Conservation (phyloP, 2,329 filamentous ascomycete species). For the Apiospora arundinis region DNA sequence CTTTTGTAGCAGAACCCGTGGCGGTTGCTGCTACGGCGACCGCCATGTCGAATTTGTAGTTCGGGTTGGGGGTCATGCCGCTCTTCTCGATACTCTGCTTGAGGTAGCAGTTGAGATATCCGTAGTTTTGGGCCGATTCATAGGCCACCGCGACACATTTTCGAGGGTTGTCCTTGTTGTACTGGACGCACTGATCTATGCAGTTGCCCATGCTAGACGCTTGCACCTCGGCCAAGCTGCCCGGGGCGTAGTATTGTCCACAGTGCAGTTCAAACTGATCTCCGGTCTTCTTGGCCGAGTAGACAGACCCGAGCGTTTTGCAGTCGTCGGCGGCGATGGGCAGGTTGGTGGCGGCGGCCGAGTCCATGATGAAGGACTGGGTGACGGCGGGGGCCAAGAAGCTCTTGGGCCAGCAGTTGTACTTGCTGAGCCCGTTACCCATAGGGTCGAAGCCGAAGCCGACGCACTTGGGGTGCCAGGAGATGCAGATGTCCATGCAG, state of each 20-base stretch:
- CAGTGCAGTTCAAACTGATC: neutral
- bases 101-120: constrained; percentile 10
- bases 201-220: neutral
- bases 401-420: constrained; percentile 6
- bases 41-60: constrained; percentile 12
- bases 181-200: constrained; percentile 6
- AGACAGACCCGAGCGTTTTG: neutral
- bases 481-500: constrained; percentile 10
- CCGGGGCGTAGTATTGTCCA: neutral
- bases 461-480: neutral
- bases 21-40: neutral
- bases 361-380: neutral
- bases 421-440: neutral
- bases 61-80: neutral
- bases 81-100: neutral
- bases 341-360: neutral
- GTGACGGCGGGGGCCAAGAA: neutral
- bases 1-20: neutral
- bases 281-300: neutral
- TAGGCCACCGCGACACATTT: neutral
- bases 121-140: neutral
- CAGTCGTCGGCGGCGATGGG: neutral
- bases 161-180: neutral
- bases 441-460: neutral
- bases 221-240: neutral